Percentiles rank a stretch among this genome's conserved stretches.
phyloP scores from a whole-genome alignment of 2,329 filamentous ascomycete species.

The Davidsoniella virescens region DNA sequence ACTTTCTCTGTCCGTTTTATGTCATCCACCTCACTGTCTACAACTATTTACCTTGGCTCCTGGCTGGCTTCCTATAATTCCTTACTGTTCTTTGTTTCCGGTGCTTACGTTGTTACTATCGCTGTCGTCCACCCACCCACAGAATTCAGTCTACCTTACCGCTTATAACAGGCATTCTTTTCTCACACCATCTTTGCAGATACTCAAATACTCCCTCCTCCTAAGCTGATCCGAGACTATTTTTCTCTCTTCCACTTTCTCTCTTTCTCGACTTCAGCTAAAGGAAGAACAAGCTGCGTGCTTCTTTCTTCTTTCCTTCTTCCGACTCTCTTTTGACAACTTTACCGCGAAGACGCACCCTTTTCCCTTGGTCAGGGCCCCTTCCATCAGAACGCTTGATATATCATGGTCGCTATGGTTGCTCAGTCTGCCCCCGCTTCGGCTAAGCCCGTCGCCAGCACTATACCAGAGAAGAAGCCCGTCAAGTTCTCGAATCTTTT shows the following conservation, averaged over 20 bases:
- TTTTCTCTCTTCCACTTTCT: neutral
- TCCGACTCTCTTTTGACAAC: slow-evolving; percentile 14
- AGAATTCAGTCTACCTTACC: no score
- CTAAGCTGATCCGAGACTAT: slow-evolving; percentile 9
- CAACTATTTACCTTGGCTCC: no score
- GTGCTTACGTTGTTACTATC: neutral
- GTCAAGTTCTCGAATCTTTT: slow-evolving; percentile 99
- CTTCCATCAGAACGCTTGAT: slow-evolving; percentile 32
- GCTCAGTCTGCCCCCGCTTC: slow-evolving; percentile 34
- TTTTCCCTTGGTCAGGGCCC: slow-evolving; percentile 98
- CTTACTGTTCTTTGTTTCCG: neutral
- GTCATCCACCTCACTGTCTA: no score
- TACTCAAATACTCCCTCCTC: slow-evolving; percentile 10
- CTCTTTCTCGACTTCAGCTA: neutral
- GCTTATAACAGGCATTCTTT: neutral
- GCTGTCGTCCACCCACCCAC: no score
- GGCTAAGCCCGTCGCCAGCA: slow-evolving; percentile 33
- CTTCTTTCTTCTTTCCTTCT: slow-evolving; percentile 3
- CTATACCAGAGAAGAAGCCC: slow-evolving; percentile 87
- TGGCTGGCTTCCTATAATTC: neutral
- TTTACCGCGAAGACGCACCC: slow-evolving; percentile 64
- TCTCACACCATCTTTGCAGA: slow-evolving; percentile 11
- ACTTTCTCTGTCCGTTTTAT: no score
- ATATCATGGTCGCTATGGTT: slow-evolving; percentile 45
- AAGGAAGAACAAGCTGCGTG: slow-evolving; percentile 2